Conservation (phyloP, 371 early-diverging fungal species). For the Coemansia sp. region DNA sequence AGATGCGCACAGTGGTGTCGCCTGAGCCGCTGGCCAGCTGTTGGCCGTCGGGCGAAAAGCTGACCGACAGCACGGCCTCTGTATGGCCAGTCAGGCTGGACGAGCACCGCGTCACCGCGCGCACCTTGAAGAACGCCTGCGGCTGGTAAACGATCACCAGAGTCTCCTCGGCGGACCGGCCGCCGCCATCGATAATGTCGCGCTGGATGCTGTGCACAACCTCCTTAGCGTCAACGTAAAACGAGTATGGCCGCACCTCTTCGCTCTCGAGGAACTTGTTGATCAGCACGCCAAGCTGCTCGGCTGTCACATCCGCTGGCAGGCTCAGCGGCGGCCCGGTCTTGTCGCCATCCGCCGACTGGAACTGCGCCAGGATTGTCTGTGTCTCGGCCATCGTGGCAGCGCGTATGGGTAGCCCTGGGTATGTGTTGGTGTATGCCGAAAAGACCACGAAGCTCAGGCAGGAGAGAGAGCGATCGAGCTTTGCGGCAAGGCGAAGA, state of each 20-base stretch:
- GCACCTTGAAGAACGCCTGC: conserved; percentile 91
- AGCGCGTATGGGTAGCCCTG: no score
- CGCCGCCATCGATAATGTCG: conserved; percentile 68
- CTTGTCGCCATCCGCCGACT: conserved; percentile 74
- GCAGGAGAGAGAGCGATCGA: background rate
- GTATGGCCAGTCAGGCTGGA: conserved; percentile 88
- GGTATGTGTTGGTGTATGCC: background rate
- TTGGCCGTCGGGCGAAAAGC: conserved; percentile 90
- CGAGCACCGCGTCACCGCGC: conserved; percentile 87
- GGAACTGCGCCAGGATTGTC: conserved; percentile 74
- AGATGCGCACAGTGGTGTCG: conserved; percentile 92
- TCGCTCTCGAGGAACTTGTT: conserved; percentile 88
- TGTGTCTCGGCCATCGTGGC: background rate
- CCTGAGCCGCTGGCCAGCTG: conserved; percentile 94
- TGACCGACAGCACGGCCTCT: conserved; percentile 85
- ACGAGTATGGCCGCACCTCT: conserved; percentile 89
- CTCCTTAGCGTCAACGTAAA: conserved; percentile 82
- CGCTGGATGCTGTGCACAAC: conserved; percentile 68
- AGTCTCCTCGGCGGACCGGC: conserved; percentile 79
- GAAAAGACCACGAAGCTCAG: background rate
- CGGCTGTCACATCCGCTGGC: conserved; percentile 79
- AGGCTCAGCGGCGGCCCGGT: conserved; percentile 84
- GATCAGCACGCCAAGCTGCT: conserved; percentile 81
- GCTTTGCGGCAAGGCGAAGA: background rate
- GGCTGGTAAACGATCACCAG: conserved; percentile 88